A percentile compares a stretch with the other conserved stretches of the same genome.
phyloP scores from a whole-genome alignment of 1,139 yeast genomes.

The Pichia kudriavzevii region DNA sequence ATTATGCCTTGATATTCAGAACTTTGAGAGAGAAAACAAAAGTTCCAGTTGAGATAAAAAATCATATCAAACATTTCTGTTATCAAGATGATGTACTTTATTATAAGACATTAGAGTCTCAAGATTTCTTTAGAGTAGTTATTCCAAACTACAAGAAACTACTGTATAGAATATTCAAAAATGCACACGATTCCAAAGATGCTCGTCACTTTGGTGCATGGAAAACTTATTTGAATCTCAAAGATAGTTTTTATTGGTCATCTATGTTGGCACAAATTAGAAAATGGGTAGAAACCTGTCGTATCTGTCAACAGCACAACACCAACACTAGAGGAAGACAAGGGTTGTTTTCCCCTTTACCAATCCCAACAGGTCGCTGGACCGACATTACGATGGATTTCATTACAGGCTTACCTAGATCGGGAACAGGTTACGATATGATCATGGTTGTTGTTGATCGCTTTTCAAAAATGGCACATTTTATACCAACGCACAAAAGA shows the following conservation, averaged over 20 bases:
- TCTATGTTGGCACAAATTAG: conserved; percentile 1
- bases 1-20: not conserved
- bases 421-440: conserved; percentile 3
- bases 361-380: conserved; percentile 5
- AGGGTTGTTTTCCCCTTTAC: conserved; percentile 5
- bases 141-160: conserved; percentile 1
- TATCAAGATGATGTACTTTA: conserved; percentile 1
- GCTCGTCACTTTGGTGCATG: conserved; percentile 6
- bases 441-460: conserved; percentile 4
- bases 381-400: conserved; percentile 6
- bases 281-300: not conserved
- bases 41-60: not conserved
- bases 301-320: conserved; percentile 3
- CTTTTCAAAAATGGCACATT: conserved; percentile 5
- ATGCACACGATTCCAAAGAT: not conserved
- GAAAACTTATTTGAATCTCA: not conserved
- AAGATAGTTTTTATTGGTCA: conserved; percentile 3
- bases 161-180: not conserved
- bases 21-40: not conserved
- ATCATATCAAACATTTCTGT: conserved; percentile 3
- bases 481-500: conserved; percentile 1
- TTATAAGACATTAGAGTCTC: not conserved
- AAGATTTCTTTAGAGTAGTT: not conserved
- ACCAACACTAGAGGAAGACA: not conserved
- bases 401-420: conserved; percentile 2